These are phyloP conservation scores for Geotrichum cucujoidarum DNA, from an alignment of 1,139 yeast species.

Conservation along the genomic window DNA sequence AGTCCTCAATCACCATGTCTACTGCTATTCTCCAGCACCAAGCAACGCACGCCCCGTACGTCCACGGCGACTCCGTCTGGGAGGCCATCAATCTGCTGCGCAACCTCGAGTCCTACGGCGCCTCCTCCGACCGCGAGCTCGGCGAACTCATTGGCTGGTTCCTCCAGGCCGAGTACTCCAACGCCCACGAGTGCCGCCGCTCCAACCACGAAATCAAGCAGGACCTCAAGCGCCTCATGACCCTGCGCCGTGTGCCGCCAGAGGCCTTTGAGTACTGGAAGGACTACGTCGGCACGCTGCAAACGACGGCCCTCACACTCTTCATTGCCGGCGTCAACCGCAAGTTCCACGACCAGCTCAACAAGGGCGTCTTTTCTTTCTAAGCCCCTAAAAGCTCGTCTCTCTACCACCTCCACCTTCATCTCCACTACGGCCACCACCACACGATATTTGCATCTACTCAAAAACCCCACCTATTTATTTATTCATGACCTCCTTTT, in stretches of 20 bases:
- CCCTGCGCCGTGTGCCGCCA: conserved; percentile 10
- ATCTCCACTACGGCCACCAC: background rate
- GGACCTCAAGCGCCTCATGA: conserved; percentile 4
- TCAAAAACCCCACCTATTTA: background rate
- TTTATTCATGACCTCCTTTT: background rate
- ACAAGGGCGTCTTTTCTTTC: conserved; percentile 14
- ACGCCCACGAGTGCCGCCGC: conserved; percentile 13
- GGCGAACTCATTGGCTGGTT: conserved; percentile 17
- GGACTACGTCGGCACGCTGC: conserved; percentile 17
- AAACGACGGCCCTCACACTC: conserved; percentile 11
- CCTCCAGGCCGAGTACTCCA: conserved; percentile 14
- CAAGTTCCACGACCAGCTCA: conserved; percentile 13
- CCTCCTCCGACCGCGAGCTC: conserved; percentile 13
- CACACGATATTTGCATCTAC: background rate
- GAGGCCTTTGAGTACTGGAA: conserved; percentile 18
- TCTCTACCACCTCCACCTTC: background rate
- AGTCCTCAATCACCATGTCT: background rate
- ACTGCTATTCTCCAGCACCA: background rate
- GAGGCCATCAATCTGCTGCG: conserved; percentile 13
- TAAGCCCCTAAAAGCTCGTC: background rate
- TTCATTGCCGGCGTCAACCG: conserved; percentile 18
- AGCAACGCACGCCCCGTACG: background rate
- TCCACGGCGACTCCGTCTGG: conserved; percentile 2
- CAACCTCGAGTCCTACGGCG: conserved; percentile 13
- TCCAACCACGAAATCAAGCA: conserved; percentile 4